Evolutionary conservation across 1,139 yeast species (phyloP), one percentile per base, ranked within the genome.

Genomic region (Candida labiduridarum): DNA sequence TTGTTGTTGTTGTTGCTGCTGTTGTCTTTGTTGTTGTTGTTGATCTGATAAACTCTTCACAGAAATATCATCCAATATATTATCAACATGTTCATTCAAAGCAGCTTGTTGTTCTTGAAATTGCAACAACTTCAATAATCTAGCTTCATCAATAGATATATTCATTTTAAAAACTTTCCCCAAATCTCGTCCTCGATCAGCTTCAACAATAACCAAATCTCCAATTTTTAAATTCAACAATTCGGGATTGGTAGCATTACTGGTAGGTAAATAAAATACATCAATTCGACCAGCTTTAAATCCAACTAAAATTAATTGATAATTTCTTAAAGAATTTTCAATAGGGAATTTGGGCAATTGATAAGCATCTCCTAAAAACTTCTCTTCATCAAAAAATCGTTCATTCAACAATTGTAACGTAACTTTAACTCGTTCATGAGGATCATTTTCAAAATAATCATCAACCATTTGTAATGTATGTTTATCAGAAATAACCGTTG

Each of bases 151-250:
- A 40, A 85, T 72, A 2, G 85, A 74, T 29, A 92, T 81, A 53
- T 80, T 77, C 55, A 88, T 77, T 57, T 83, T 84, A 34, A 85
- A 80, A 41, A 94, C 83, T 61, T 84, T 82, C 22, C 97, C 98
- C 56, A 94, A 72, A 70, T 94, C 99, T 48, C 88, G 78, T 40
- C 99, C 99, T 46, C 99, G 78, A 65, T 94, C 99, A n/a, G 98
- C 99, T 66, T 94, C 98, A 36, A 92, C 97, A 57, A 92, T 85
- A 12, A 94, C 97, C 63, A 91, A 78, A 65, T 91, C 97, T 27
- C 89, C 88, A 15, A 82, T 69, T 44, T 78, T 73, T 38, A 71
- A 58, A 38, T 58, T 53, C 27, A 52, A 46, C 45, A 59, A 52
- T 16, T 63, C 64, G 2, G 46, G 27, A 31, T 25, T 36, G 10